Base-by-base conservation (phyloP, 2,329 filamentous ascomycete species). In the Botryotinia calthae region DNA sequence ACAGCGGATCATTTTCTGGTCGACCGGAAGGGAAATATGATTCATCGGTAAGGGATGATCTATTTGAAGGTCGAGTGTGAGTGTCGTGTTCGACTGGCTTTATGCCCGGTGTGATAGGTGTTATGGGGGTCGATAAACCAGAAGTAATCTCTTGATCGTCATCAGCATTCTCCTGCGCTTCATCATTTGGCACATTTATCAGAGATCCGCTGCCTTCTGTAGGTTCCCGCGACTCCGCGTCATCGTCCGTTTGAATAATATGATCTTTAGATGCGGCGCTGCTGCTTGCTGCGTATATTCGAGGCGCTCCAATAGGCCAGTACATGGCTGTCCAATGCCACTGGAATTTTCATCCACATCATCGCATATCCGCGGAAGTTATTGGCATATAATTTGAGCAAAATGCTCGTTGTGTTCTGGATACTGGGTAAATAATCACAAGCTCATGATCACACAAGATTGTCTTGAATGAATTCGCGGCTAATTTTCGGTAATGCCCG, bases 231-330 rank as follows among this genome's bases (percentile, higher is more conserved):
- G 80, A 75, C 75, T 84, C 76, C 78, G 89, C 84, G 81, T 91
- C 90, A 84, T 93, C 88, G 77, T 90, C 86, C 70, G 87, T 88
- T 74, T 88, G 82, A 75, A 86, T 83, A 73, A 86, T 81, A 75
- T 84, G 86, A 76, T 85, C 82, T 72, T 83, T 82, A 72, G 85
- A 82, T 77, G 85, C 82, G 81, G 86, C 86, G 80, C 87, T 88
- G 83, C 89, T 93, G 84, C 87, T 92, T 78, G 92, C 92, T 80
- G 93, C 91, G 85, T 93, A 95, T 82, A 95, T 90, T 82, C 91
- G 90, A 81, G 93, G 93, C 81, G 93, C 93, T 82, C 92, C 93
- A 82, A 94, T 89, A 80, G 93, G 93, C 93, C 93, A 97, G 87
- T 97, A 97, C 93, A 96, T 97, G 86, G 84, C 86, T 80, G 74